Evolutionary conservation across 2,329 filamentous ascomycete species (phyloP), one percentile per base, ranked within the genome.

Genomic region (Aureobasidium subglaciale): DNA sequence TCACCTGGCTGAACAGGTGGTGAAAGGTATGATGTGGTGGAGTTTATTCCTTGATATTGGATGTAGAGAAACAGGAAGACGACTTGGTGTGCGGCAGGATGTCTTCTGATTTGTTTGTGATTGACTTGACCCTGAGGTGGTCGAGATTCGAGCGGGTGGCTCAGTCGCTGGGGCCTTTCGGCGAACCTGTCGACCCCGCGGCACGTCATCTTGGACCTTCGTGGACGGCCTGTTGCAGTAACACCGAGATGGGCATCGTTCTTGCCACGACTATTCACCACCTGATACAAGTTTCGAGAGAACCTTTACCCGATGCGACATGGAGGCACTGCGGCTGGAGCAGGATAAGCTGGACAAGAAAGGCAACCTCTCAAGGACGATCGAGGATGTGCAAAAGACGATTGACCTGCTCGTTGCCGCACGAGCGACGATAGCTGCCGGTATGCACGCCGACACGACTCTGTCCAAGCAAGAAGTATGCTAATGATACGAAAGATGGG

Each of bases 371-470:
- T 80, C 80, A 4, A 81, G 86, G 56, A 85, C 85, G 35, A 83
- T 95, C 57, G 75, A 83, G 30, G 85, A 95, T 78, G 87, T 95
- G 16, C 90, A 97, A 68, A 81, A 82, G 58, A 86, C 91, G 35
- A 90, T 99, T 62, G 82, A 90, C 59, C 72, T 88, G 56, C 82
- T 99, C 25, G 80, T 83, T 60, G 78, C 78, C 45, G 88, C 91
- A 35, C 81, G 90, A 56, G 83, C 89, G 60, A 78, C 82, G 61
- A 86, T 96, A 58, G 84, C 85, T 60, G 74, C 79, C 63, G 84
- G 90, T 90, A 71, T 59, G 74, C 65, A 10, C 32, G 15, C 13
- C 15, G 16, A 24, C 18, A 34, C 18, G 43, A 29, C 25, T 3
- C 8, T 22, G 20, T 37, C 8, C 7, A 32, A 10, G 8, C 16